Evolutionary conservation across 805 yeast genomes (phyloP).

Genomic region (Yarrowia keelungensis): DNA sequence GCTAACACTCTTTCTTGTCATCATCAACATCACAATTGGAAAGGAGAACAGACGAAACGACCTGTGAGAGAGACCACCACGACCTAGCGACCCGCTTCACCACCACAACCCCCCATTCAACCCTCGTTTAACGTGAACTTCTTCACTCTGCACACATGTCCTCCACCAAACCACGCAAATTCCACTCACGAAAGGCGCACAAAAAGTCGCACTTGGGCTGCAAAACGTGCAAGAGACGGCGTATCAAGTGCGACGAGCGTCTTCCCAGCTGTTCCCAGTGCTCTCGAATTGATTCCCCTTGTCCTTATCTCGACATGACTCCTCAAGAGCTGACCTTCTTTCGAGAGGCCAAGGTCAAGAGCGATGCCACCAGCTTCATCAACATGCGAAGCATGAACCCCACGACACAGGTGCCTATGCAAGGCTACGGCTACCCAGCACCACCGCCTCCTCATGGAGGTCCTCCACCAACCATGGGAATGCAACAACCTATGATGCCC

Average conservation of each 20-base stretch:
- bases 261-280: conserved; percentile 68
- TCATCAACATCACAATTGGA: conserved; percentile 15
- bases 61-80: not conserved
- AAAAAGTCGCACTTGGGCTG: conserved; percentile 79
- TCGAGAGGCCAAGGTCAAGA: conserved; percentile 39
- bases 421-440: conserved; percentile 21
- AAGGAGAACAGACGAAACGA: not conserved
- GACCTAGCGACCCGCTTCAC: not conserved
- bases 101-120: not conserved
- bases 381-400: conserved; percentile 34
- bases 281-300: conserved; percentile 55
- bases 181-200: conserved; percentile 61
- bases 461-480: conserved; percentile 11
- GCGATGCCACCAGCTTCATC: conserved; percentile 36
- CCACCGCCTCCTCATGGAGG: conserved; percentile 7
- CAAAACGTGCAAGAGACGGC: conserved; percentile 66
- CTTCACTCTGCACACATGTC: conserved; percentile 11
- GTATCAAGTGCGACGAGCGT: conserved; percentile 70
- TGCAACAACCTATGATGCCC: conserved; percentile 29
- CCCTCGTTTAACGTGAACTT: not conserved
- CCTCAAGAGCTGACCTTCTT: conserved; percentile 54
- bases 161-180: conserved; percentile 45
- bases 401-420: conserved; percentile 27
- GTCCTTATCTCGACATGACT: conserved; percentile 60
- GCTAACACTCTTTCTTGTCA: conserved; percentile 27